phyloP scores from a whole-genome alignment of 2,329 filamentous ascomycete species.

The Botrytis byssoidea region DNA sequence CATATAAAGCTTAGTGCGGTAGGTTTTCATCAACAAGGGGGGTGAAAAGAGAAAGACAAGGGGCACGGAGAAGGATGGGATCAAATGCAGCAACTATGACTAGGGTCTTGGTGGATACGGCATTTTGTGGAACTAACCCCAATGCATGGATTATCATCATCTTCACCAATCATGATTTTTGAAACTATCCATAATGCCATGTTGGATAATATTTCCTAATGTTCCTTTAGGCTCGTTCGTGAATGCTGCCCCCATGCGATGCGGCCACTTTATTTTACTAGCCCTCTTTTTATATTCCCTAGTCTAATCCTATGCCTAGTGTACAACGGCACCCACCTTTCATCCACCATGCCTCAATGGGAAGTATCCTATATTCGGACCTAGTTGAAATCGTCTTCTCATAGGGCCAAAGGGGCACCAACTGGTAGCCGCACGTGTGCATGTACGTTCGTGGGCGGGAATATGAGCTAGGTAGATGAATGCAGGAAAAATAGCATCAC shows the following conservation, averaged over 20 bases:
- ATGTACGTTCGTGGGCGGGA: conserved; percentile 28
- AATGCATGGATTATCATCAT: conserved; percentile 3
- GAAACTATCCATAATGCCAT: background rate
- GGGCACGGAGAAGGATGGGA: conserved; percentile 15
- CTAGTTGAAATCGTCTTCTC: conserved; percentile 15
- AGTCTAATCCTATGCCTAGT: background rate
- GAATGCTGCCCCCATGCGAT: conserved; percentile 11
- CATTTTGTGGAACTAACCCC: background rate
- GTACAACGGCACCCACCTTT: conserved; percentile 11
- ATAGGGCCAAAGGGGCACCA: conserved; percentile 26
- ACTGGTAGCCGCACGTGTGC: conserved; percentile 37
- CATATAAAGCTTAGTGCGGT: background rate
- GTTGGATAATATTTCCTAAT: conserved; percentile 9
- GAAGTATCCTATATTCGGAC: conserved; percentile 20
- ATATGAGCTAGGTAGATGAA: conserved; percentile 40
- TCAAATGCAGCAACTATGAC: background rate
- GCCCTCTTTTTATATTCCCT: conserved; percentile 6
- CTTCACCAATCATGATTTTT: background rate
- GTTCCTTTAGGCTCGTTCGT: conserved; percentile 12
- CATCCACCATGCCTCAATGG: background rate
- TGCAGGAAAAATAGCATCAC: conserved; percentile 38
- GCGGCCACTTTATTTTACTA: background rate
- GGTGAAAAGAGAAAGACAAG: background rate
- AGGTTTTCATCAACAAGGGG: conserved; percentile 6
- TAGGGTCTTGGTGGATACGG: background rate